phyloP scores from a whole-genome alignment of 257 asterid genomes.

The Przewalskia tangutica region DNA sequence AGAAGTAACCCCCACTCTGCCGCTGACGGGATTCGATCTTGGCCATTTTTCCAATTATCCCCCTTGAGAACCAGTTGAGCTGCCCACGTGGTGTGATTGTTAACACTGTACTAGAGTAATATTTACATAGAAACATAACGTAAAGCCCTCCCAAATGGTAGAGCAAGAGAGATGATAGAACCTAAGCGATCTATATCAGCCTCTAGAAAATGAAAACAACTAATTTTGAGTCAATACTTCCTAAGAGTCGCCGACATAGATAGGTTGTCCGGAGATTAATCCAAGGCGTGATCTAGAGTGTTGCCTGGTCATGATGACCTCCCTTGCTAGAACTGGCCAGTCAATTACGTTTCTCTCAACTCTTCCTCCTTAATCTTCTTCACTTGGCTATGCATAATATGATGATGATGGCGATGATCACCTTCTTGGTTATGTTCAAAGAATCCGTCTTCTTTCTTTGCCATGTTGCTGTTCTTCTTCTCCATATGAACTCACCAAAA shows the following conservation, averaged over 20 bases:
- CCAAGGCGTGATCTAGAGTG: constrained; percentile 30
- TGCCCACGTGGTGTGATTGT: too few relatives aligned
- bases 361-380: constrained; percentile 28
- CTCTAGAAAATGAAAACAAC: neutral
- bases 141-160: neutral
- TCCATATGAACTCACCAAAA: constrained; percentile 2
- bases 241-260: constrained; percentile 8
- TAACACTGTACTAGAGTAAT: too few relatives aligned
- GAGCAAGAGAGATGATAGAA: neutral
- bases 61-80: too few relatives aligned
- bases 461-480: neutral
- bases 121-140: neutral
- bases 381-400: constrained; percentile 21
- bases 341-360: constrained; percentile 11
- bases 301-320: constrained; percentile 12
- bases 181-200: neutral
- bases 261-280: neutral
- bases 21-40: too few relatives aligned
- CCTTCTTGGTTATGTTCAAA: neutral
- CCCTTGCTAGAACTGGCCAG: constrained; percentile 3
- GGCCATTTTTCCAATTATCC: too few relatives aligned
- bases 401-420: neutral
- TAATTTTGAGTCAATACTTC: neutral
- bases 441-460: neutral
- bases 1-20: too few relatives aligned